phyloP scores from a whole-genome alignment of 148 eudicot species.

The Persicaria maculosa region DNA sequence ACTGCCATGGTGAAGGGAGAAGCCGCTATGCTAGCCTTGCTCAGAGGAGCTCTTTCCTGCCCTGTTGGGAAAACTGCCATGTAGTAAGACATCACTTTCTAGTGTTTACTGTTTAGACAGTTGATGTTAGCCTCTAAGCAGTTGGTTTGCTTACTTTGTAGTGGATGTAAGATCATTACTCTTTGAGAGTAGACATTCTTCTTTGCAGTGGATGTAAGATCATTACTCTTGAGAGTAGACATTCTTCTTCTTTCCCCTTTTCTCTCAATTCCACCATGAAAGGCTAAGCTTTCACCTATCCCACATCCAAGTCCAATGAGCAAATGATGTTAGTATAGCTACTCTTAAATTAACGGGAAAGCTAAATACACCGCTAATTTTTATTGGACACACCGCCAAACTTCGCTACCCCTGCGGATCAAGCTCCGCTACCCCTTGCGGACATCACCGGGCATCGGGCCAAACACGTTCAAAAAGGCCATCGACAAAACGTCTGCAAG shows the following conservation, averaged over 20 bases:
- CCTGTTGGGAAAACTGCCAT: background rate
- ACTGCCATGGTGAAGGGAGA: too few relatives aligned
- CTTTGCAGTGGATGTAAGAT: background rate
- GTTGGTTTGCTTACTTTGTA: background rate
- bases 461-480: too few relatives aligned
- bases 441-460: too few relatives aligned
- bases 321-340: too few relatives aligned
- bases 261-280: background rate
- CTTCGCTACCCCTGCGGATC: too few relatives aligned
- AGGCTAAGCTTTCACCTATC: background rate
- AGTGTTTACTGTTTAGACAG: background rate
- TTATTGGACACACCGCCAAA: too few relatives aligned
- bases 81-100: background rate
- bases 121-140: background rate
- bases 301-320: too few relatives aligned
- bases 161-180: background rate
- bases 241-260: background rate
- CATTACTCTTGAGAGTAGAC: background rate
- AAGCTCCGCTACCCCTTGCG: too few relatives aligned
- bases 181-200: background rate
- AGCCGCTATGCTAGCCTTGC: too few relatives aligned
- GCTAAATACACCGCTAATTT: too few relatives aligned
- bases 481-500: too few relatives aligned
- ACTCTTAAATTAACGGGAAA: too few relatives aligned
- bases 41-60: background rate